These are phyloP conservation scores for Mycena sanguinolenta DNA, from an alignment of 768 basidiomycete species.

Conservation along the genomic window DNA sequence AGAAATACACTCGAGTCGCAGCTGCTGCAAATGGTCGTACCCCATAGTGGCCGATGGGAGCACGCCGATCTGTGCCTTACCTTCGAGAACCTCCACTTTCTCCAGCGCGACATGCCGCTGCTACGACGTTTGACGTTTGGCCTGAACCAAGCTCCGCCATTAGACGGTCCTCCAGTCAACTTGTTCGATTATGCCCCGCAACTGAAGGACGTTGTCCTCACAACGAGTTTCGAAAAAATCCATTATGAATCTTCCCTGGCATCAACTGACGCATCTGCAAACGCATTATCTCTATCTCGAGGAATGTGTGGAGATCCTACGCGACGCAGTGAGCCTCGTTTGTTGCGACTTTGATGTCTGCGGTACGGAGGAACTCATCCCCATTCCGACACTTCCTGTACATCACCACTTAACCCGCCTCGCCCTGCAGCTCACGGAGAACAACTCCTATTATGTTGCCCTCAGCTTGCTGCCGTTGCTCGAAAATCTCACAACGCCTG, in stretches of 20 bases:
- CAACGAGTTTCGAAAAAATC: not conserved
- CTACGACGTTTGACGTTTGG: not conserved
- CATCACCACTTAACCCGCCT: not conserved
- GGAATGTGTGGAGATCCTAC: not conserved
- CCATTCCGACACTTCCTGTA: not conserved
- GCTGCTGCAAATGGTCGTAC: not conserved
- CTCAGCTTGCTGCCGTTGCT: not conserved
- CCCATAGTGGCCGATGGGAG: not conserved
- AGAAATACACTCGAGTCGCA: not conserved
- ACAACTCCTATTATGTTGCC: not conserved
- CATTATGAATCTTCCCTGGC: not conserved
- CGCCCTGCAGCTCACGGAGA: not conserved
- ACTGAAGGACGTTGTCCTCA: not conserved
- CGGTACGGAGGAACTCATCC: not conserved
- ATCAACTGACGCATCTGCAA: not conserved
- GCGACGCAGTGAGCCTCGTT: no score
- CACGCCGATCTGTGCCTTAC: not conserved
- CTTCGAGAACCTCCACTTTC: not conserved
- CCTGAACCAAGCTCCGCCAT: not conserved
- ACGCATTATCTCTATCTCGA: not conserved
- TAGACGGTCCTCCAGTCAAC: not conserved
- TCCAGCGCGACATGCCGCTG: not conserved
- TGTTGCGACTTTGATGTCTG: no score
- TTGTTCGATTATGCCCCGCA: not conserved
- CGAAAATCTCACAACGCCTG: not conserved